These are phyloP conservation scores for Pleurotus djamor DNA, from an alignment of 768 basidiomycete species.

Conservation along the genomic window DNA sequence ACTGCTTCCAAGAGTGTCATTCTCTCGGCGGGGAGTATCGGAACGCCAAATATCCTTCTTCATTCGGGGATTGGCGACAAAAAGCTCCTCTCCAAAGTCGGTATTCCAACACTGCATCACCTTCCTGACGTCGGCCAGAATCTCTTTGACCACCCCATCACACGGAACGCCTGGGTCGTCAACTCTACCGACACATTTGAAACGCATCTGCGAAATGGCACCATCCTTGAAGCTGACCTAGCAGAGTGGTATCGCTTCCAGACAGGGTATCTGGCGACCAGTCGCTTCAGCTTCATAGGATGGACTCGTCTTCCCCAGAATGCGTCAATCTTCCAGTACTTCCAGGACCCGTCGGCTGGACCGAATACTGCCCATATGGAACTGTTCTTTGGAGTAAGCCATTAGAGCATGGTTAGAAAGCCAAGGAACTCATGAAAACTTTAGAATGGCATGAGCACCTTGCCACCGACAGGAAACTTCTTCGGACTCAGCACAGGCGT, in stretches of 20 bases:
- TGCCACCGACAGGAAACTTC: neutral
- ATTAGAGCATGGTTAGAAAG: neutral
- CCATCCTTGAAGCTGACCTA: conserved; percentile 9
- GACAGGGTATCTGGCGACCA: conserved; percentile 15
- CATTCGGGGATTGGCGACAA: conserved; percentile 22
- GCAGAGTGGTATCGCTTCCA: conserved; percentile 14
- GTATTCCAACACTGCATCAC: conserved; percentile 13
- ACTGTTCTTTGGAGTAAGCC: conserved; percentile 17
- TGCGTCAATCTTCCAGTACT: conserved; percentile 22
- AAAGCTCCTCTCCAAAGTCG: neutral
- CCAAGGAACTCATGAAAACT: neutral
- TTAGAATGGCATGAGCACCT: neutral
- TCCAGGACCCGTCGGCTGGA: conserved; percentile 32
- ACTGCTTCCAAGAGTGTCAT: conserved; percentile 23
- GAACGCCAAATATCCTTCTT: conserved; percentile 20
- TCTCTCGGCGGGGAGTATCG: conserved; percentile 24
- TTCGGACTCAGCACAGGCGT: neutral
- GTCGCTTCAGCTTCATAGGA: conserved; percentile 9
- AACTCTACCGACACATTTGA: conserved; percentile 15
- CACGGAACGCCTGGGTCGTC: neutral
- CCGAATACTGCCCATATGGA: conserved; percentile 33
- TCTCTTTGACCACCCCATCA: conserved; percentile 16
- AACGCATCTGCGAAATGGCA: conserved; percentile 8
- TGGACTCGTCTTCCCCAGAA: conserved; percentile 22
- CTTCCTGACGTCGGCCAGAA: conserved; percentile 25